Evolutionary conservation across 176 grass and related monocot genomes (phyloP), one percentile per base, ranked within the genome.

Genomic region (Cenchrus americanus): DNA sequence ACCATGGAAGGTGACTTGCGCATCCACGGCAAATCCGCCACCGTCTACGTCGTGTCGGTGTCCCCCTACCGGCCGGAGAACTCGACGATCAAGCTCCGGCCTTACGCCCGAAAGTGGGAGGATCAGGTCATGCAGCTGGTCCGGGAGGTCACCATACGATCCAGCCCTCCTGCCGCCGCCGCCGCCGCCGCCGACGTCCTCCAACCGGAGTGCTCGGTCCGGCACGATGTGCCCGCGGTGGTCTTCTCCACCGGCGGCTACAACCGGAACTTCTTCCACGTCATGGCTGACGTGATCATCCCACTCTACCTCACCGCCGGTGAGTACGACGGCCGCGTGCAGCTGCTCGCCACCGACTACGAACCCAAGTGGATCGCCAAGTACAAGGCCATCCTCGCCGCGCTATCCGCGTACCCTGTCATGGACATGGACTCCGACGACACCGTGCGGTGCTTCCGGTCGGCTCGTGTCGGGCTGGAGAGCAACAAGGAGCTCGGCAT

Each of bases 1-100:
- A 27, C n/a, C 19, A 93, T 91, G 84, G 87, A 87, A 43, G 94
- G 94, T 8, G 91, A 97, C 42, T 11, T 93, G 82, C 86, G 91
- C 15, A 71, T 91, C 51, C 89, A 87, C 21, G 88, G 87, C 49
- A 87, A 78, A 5, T 73, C 82, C 41, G 90, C 24, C 32, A 73
- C 46, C 17, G 75, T 93, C 18, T 72, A 88, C n/a, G 82, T 91
- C 6, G 84, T 88, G 4, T 78, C 77, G 1, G 58, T 37, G 1
- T 81, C 66, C 76, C 54, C 26, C 48, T 77, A 61, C 79, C 23
- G 10, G 4, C 62, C 54, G 13, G 60, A 47, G 64, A 89, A 84
- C 46, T 75, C 59, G 21, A 86, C 84, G 55, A 77, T 71, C 54
- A 71, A 62, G 71, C 15, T 97, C 52, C 92, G 73, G 1, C 94